phyloP scores from a whole-genome alignment of 768 basidiomycete genomes.

The Sarcodon sp. region DNA sequence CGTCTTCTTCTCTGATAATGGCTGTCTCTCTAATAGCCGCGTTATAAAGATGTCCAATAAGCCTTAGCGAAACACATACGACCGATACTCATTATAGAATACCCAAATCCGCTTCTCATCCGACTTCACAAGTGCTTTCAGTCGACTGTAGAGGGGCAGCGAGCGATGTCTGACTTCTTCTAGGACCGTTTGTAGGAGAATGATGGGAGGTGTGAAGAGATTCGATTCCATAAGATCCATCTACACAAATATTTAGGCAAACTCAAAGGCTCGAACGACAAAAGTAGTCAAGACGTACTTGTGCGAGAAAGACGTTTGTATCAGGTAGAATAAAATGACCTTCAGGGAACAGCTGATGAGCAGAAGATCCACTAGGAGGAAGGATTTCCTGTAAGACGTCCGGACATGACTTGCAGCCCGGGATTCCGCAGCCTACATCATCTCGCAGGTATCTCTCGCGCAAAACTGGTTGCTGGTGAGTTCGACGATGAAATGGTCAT shows the following conservation, averaged over 20 bases:
- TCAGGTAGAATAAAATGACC: slow-evolving; percentile 86
- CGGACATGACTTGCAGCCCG: slow-evolving; percentile 52
- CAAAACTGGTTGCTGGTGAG: slow-evolving; percentile 34
- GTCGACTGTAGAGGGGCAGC: slow-evolving; percentile 82
- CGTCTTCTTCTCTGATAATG: slow-evolving; percentile 59
- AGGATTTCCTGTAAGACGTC: slow-evolving; percentile 29
- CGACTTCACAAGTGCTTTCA: slow-evolving; percentile 71
- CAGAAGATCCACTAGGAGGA: slow-evolving; percentile 42
- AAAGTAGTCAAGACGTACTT: slow-evolving; percentile 32
- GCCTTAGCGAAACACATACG: slow-evolving; percentile 31
- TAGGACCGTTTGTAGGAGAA: slow-evolving; percentile 89
- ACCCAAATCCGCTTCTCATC: slow-evolving; percentile 82
- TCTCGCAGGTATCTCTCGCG: slow-evolving; percentile 90
- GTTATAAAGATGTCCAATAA: not conserved
- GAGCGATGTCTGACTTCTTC: slow-evolving; percentile 95
- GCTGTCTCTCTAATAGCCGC: slow-evolving; percentile 54
- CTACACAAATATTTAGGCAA: slow-evolving; percentile 23
- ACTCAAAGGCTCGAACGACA: not conserved
- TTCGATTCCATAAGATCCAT: slow-evolving; percentile 89
- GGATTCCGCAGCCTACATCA: slow-evolving; percentile 81
- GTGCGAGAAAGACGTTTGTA: slow-evolving; percentile 89
- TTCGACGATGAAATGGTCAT: not conserved
- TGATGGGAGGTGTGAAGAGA: slow-evolving; percentile 64
- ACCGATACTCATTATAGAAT: slow-evolving; percentile 80
- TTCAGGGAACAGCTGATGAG: slow-evolving; percentile 41